Conservation (phyloP, 2,329 filamentous ascomycete genomes). For the Phaeosphaeriaceae sp. region DNA sequence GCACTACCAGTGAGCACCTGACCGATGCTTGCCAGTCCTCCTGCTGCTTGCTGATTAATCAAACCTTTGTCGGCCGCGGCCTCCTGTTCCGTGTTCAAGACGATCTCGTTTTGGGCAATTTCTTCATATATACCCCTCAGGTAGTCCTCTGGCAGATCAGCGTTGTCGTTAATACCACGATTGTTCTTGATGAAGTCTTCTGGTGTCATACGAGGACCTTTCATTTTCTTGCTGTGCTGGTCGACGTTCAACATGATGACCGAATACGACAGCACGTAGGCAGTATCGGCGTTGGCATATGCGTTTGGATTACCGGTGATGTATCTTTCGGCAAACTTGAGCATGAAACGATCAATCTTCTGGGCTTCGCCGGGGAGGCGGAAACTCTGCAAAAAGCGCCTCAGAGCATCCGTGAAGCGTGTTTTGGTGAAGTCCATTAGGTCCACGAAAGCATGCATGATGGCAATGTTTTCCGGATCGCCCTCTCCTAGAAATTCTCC, state of each 20-base stretch:
- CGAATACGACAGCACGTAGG: slow-evolving; percentile 94
- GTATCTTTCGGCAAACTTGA: slow-evolving; percentile 97
- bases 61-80: slow-evolving; percentile 81
- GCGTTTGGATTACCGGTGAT: slow-evolving; percentile 94
- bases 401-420: slow-evolving; percentile 89
- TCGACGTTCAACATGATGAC: slow-evolving; percentile 98
- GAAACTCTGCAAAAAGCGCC: slow-evolving; percentile 93
- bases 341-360: slow-evolving; percentile 99
- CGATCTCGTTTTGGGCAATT: slow-evolving; percentile 89
- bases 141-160: slow-evolving; percentile 92
- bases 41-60: slow-evolving; percentile 60
- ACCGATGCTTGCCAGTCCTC: slow-evolving; percentile 79
- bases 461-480: slow-evolving; percentile 90
- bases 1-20: slow-evolving; percentile 92
- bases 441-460: slow-evolving; percentile 98
- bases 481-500: slow-evolving; percentile 96
- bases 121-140: slow-evolving; percentile 89
- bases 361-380: slow-evolving; percentile 94
- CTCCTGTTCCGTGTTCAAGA: slow-evolving; percentile 89
- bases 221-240: slow-evolving; percentile 87
- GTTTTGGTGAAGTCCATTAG: slow-evolving; percentile 90
- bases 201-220: slow-evolving; percentile 83
- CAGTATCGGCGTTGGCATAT: slow-evolving; percentile 97
- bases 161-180: slow-evolving; percentile 94
- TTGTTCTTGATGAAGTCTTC: slow-evolving; percentile 99